Base-by-base conservation (phyloP, 106 monocot genomes). In the Hemerocallis citrina region DNA sequence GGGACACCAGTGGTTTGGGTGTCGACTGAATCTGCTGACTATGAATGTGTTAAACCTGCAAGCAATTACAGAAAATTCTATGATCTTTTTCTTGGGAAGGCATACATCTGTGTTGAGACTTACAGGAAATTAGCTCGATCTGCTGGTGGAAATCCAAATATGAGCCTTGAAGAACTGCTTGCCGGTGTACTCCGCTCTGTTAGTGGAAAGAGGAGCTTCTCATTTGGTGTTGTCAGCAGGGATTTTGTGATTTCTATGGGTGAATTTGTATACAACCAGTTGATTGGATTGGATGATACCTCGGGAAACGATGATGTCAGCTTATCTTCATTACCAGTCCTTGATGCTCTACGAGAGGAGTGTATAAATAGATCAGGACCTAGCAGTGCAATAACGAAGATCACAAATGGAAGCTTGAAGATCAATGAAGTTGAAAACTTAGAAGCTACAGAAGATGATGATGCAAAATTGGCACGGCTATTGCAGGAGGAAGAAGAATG, bases 1-100 rank as follows among this genome's bases (percentile, higher is more conserved):
- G 96, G 96, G 20, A 59, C 38, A 42, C 76, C 96, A 2, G 65
- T 96, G 15, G 62, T 96, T 67, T 96, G 96, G 96, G 67, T 96
- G 39, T 81, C 78, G 19, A 96, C 96, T 39, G 96, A 91, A 60
- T 23, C 75, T 68, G 87, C 91, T 41, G 86, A 90, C 22, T 96
- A 88, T 68, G 96, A 96, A 77, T 96, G 96, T 65, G 86, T 96
- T 17, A 96, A 96, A 59, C 91, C 91, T 56, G 76, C 80, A 57
- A 46, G 68, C 30, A 75, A 31, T 33, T 96, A 96, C 62, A 96
- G 81, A 67, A 85, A 70, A 19, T 87, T 83, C 35, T 96, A 76
- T 52, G 77, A 77, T 14, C 82, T 55, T 61, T 96, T 96, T 43
- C 66, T 68, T 42, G 81, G 88, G 69, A 96, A 96, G 76, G 96